Base-by-base conservation (phyloP, 352 stramenopile species). In the Phytophthora hibernalis region DNA sequence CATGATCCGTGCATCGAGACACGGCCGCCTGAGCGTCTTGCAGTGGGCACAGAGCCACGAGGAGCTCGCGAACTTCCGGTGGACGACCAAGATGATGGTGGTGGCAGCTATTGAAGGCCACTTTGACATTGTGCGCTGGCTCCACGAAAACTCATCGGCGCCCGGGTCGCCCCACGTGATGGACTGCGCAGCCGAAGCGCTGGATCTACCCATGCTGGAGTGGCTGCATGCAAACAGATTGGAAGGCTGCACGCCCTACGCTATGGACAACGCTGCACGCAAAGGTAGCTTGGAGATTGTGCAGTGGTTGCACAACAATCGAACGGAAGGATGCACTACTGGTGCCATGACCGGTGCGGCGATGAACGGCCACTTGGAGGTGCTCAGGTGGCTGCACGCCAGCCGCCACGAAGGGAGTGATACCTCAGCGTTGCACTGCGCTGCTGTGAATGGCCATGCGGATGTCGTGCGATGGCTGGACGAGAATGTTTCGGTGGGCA, bases 101-200 rank as follows among this genome's bases (percentile, higher is more conserved):
- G 66, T 79, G n/a, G 72, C 75, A 12, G 75, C 75, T 18, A 79
- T 79, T 15, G 69, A 81, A 47, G 72, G 72, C 9, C 76, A 83
- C 28, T 76, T 83, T 18, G 58, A 75, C 12, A 65, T 83, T 54
- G 72, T 83, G 12, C 58, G 56, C 18, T 79, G 71, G 71, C 58
- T 76, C 30, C 51, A 68, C 26, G 63, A 68, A 18, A 62, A 79
- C 43, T 78, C 70, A 11, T 59, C 70, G 8, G 70, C 61, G 11
- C 54, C 55, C 2, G 65, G 65, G 21, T 78, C 70, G 51, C 68
- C 70, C 7, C 68, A 72, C 42, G 65, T 78, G 45, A 79, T 79
- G 71, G 71, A 79, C 64, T 76, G 64, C 24, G 71, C 71, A 20
- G 71, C 71, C 16, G 71, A 79, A n/a, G 60, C 65, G 18, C 35